Base-by-base conservation (phyloP, 352 stramenopile species). In the Globisporangium parvum region DNA sequence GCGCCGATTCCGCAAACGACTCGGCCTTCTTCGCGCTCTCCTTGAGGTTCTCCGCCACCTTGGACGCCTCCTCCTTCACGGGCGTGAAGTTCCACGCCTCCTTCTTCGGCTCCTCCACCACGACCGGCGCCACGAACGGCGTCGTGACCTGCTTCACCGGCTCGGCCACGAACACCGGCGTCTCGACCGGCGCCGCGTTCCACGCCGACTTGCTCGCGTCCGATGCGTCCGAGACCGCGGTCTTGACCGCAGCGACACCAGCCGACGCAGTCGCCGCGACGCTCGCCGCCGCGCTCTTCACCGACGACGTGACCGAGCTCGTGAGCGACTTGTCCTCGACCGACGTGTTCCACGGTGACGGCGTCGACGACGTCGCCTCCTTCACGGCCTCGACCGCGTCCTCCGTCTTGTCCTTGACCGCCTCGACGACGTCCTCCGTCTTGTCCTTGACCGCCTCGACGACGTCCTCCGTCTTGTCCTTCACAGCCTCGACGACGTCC, bases 21-120 rank as follows among this genome's bases (percentile, higher is more conserved):
- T 47, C 21, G 24, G 57, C 59, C 41, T 44, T 60, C 33, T 59
- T 55, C 15, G 51, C 53, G 15, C 47, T 26, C 24, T 59, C 48
- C 47, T 67, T 54, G n/a, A 67, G 57, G 20, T 50, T n/a, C 31
- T 66, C 51, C 6, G 57, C 47, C 26, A 60, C 59, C 37, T 72
- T 63, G 44, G 69, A 52, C 20, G 52, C 53, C 46, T 66, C 53
- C 24, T 74, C 51, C 42, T 76, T 60, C 28, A 67, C 54, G 24
- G 66, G 63, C 28, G 57, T 59, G 45, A 62, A 51, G 31, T 70
- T 78, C 67, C 67, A 78, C 14, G 67, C 44, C 26, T 62, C 52
- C 52, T 56, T 53, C 42, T 54, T 57, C 24, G 14, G 58, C 55
- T 62, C 60, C 42, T 69, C 53, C 41, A 49, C 53, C 41, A 49